Evolutionary conservation across 192 early-diverging fungal genomes (phyloP), one percentile per base, ranked within the genome.

Genomic region (Allomyces javanicus): DNA sequence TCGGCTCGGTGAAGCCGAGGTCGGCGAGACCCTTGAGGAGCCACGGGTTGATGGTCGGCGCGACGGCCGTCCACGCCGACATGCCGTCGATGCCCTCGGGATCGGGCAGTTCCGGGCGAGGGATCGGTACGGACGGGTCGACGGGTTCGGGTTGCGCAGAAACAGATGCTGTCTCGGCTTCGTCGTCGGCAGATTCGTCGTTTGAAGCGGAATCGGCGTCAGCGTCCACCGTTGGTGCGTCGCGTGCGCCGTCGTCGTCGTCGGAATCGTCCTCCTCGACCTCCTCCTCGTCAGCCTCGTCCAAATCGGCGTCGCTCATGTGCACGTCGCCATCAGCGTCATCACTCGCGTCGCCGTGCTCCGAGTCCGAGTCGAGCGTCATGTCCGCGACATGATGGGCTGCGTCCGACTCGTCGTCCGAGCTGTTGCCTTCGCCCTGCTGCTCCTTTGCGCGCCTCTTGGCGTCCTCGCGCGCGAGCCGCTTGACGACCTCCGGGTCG

Each of bases 1-100:
- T 95, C 1, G 95, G 95, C 23, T 74, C 67, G 9, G 72, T 65
- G 66, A 95, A 97, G 25, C 84, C 77, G 7, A 86, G 79, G 24
- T 85, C 79, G 63, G 77, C 78, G 40, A 97, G 79, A 0, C 79
- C 90, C 40, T 86, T 76, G 26, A 84, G 72, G 33, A 96, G 73
- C 14, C 67, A 40, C 4, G 78, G 62, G 12, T 79, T 72, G 7
- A 96, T 67, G 17, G 21, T 58, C 17, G 50, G 50, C 0, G 80
- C 79, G 45, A 87, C 81, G 1, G 66, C 63, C 25, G 76, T 68
- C 94, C 94, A 97, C 3, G 81, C 83, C 24, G 89, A 82, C 19
- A 84, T 76, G 68, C 87, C 82, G 25, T 86, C 76, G 6, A 58
- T 61, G 68, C 67, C 68, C 44, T 63, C 44, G 19, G 44, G 50